Base-by-base conservation (phyloP, 202 grass and related monocot species). In the Panicum hallii region DNA sequence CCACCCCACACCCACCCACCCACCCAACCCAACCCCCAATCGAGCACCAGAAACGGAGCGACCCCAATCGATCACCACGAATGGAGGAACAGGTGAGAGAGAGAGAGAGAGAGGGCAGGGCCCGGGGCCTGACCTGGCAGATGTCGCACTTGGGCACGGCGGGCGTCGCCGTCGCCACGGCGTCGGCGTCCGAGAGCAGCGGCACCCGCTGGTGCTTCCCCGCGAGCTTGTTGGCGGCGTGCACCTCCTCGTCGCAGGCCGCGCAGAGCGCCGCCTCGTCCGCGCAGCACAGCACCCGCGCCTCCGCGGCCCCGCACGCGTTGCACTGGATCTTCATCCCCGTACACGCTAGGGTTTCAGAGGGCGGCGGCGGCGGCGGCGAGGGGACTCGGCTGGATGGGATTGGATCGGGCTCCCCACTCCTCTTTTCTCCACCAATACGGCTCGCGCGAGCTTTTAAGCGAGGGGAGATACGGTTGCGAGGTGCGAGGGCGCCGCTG, bases 291-390 rank as follows among this genome's bases (percentile, higher is more conserved):
- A 98, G 86, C 79, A 99, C 97, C 61, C 78, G 82, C 88, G 97
- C 97, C 97, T 94, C 97, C 82, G 93, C 97, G 22, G 90, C 87
- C 4, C 91, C 91, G 75, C 97, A 99, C 38, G 93, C 97, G 85
- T 94, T 97, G 88, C 97, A 99, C 88, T 96, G 88, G 79, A 99
- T 95, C 88, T 94, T 99, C 97, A 99, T 99, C 85, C 74, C 61
- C 41, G 6, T 1, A 5, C 17, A 6, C 11, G 54, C 45, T 82
- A 72, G 72, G 83, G 72, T 72, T 89, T 63, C 22, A 26, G 45
- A 7, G 16, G 69, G 19, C 54, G 15, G 15, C 0, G 60, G 0
- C 4, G 22, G 28, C 9, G 68, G 15, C 44, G 32, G 19, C 7
- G 67, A 15, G 36, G 5, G 58, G 58, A 30, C 30, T 63, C 11